Conservation (phyloP, 2,329 filamentous ascomycete species). For the Cladosporium phlei region DNA sequence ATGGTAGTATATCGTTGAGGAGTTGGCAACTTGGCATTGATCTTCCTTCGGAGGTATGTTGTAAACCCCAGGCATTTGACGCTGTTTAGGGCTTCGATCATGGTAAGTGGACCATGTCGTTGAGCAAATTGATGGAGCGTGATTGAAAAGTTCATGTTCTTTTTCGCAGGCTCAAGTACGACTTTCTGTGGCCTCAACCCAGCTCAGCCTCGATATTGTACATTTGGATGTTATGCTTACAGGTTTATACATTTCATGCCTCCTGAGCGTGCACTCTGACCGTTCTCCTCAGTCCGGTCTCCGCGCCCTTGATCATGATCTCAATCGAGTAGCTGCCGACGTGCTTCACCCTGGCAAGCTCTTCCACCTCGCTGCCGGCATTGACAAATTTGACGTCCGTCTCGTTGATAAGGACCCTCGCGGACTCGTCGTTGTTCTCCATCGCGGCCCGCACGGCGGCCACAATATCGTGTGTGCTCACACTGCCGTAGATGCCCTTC, state of each 20-base stretch:
- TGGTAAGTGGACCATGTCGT: no score
- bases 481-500: constrained; percentile 48
- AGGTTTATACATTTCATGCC: constrained; percentile 3
- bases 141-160: no score
- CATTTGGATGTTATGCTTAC: constrained; percentile 10
- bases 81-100: no score
- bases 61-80: no score
- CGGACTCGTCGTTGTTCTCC: constrained; percentile 48
- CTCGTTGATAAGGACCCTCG: constrained; percentile 45
- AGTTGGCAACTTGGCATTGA: no score
- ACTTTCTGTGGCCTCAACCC: neutral
- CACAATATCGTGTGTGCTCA: constrained; percentile 51
- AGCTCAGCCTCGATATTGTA: neutral
- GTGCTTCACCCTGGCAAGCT: constrained; percentile 45
- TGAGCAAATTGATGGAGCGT: no score
- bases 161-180: no score
- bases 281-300: constrained; percentile 37
- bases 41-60: no score
- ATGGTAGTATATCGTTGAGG: no score
- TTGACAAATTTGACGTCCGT: constrained; percentile 49
- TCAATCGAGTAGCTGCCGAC: constrained; percentile 51
- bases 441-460: constrained; percentile 45
- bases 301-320: constrained; percentile 47
- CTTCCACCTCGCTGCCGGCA: constrained; percentile 32
- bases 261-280: constrained; percentile 40